Evolutionary conservation across 306 rosid species (phyloP), one percentile per base, ranked within the genome.

Genomic region (Castanea crenata): DNA sequence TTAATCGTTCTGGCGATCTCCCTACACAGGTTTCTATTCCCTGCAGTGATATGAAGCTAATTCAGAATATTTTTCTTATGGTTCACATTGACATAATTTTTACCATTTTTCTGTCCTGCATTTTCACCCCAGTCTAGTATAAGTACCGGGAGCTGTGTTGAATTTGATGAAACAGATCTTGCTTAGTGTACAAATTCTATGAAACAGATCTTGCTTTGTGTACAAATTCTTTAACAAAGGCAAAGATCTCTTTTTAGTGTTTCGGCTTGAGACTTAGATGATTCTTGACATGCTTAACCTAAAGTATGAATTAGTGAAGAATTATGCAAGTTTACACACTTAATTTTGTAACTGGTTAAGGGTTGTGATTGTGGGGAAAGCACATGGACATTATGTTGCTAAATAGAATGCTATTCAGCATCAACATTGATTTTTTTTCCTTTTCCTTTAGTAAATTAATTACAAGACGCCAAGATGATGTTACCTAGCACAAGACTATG

Each of bases 21-120:
- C 77, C 34, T 81, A 19, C 29, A 25, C 38, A 34, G 25, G 38
- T 38, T 51, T 55, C 15, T 75, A 41, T 38, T 44, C 75, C 61
- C 29, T 78, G 69, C 14, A 20, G 23, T 9, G 64, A 71, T n/a
- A 57, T 75, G 55, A n/a, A 69, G 73, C 74, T 38, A 69, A 55
- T 57, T 73, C 56, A n/a, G 21, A 18, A 6, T 35, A 31, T 31
- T 31, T 31, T 35, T 35, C 41, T 35, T 2, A 18, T 32, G 6
- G 7, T 31, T 1, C 41, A 35, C 41, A 13, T 64, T 31, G 9
- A 64, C 19, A 31, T 27, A 62, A 38, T 12, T 62, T 62, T 27
- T 4, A 34, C n/a, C 5, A 4, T 63, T 63, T 21, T 15, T 31
- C 9, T 63, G 21, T 29, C 69, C 31, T 63, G 44, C n/a, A 15